Evolutionary conservation across 441 rosid genomes (phyloP), one percentile per base, ranked within the genome.

Genomic region (Euphorbia schlechtendalii): DNA sequence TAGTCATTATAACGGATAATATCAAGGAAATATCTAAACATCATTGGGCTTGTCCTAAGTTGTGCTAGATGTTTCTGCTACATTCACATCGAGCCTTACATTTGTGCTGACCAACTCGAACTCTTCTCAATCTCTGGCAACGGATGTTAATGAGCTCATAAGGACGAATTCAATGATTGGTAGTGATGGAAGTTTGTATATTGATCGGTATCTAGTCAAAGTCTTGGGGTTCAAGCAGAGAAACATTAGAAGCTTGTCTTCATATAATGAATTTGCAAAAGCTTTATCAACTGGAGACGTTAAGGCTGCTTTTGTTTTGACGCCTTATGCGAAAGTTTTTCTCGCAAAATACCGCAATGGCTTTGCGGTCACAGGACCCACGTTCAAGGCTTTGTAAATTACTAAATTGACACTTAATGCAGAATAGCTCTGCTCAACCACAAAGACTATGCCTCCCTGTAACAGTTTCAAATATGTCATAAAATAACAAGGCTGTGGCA

Each of bases 231-330:
- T 65, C 61, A 65, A 56, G 8, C 51, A 10, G 18, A 13, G 45
- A 43, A 56, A 65, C 56, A 45, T 56, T 10, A 43, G 54, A 56
- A 41, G 53, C 25, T 41, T 65, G 32, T 22, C 54, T 11, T 65
- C 55, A 10, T n/a, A 7, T 56, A 51, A 65, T 28, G 62, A 65
- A 1, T 41, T 24, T 55, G 69, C 54, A 56, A 13, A 65, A 38
- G 55, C 59, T 56, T 18, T 65, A 65, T 11, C 60, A 41, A 41
- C 38, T 24, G 62, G 69, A n/a, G 15, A 41, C 6, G 17, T 56
- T 27, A 28, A 25, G 58, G 69, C 36, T 65, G 69, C 43, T 65
- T 65, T 65, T 12, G n/a, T 56, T 9, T 28, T 56, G 18, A 56
- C 14, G 22, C 61, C 69, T 54, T 12, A 25, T 6, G 61, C 61